phyloP scores from a whole-genome alignment of 2,329 filamentous ascomycete species.

The Colletotrichum sp. region DNA sequence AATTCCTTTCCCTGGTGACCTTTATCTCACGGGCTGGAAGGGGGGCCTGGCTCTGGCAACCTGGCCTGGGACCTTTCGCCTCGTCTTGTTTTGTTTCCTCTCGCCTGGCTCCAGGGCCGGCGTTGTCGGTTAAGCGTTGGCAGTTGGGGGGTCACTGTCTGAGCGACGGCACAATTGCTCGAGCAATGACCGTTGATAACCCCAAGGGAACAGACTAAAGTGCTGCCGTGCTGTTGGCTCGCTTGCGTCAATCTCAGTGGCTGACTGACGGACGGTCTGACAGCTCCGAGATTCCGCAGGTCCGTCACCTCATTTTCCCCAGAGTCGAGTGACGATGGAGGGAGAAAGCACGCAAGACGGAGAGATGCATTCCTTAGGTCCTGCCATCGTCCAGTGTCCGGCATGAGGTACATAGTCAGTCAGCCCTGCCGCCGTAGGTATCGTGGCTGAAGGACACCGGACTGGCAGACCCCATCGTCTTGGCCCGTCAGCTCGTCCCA shows the following conservation, averaged over 20 bases:
- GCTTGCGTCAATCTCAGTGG: conserved; percentile 1
- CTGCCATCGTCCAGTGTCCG: background rate
- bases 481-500: background rate
- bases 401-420: background rate
- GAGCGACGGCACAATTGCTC: background rate
- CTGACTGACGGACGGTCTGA: conserved; percentile 3
- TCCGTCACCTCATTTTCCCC: background rate
- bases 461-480: background rate
- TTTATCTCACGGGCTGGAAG: background rate
- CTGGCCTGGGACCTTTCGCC: background rate
- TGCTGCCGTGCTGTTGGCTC: background rate
- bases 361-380: background rate
- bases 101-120: background rate
- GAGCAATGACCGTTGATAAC: background rate
- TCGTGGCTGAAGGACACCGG: conserved; percentile 7
- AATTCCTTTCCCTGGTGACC: background rate
- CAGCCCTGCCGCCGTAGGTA: conserved; percentile 1
- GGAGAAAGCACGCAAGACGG: background rate
- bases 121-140: background rate
- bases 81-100: background rate
- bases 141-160: background rate
- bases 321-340: background rate
- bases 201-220: background rate
- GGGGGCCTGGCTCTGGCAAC: background rate
- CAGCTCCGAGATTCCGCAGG: conserved; percentile 2